A percentile compares a stretch with the other conserved stretches of the same genome.
These are phyloP conservation scores for Hypoxylon lenormandii DNA, from an alignment of 495 filamentous ascomycete species.

Conservation along the genomic window DNA sequence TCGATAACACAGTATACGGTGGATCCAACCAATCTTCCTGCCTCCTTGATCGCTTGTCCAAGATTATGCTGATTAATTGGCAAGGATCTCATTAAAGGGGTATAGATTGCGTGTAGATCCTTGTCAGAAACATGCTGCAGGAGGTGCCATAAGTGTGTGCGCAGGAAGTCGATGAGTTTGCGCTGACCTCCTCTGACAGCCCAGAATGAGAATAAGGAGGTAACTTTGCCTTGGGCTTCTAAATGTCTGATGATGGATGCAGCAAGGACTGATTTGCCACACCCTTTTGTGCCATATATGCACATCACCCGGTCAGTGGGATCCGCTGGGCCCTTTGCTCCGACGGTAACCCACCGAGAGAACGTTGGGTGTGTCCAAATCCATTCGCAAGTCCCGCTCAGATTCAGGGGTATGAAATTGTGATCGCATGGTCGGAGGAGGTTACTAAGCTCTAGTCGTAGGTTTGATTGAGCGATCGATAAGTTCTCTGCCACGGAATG, in stretches of 20 bases:
- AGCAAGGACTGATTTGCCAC: slow-evolving; percentile 22
- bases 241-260: slow-evolving; percentile 5
- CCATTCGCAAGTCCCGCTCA: slow-evolving; percentile 24
- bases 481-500: slow-evolving; percentile 1
- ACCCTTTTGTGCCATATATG: slow-evolving; percentile 23
- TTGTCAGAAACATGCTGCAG: slow-evolving; percentile 2
- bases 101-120: not conserved
- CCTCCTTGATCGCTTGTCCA: not conserved
- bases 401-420: slow-evolving; percentile 16
- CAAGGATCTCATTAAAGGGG: not conserved
- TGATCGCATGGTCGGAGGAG: slow-evolving; percentile 4
- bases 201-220: slow-evolving; percentile 14
- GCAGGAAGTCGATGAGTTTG: slow-evolving; percentile 9
- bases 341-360: slow-evolving; percentile 1
- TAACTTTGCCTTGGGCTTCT: slow-evolving; percentile 3
- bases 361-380: slow-evolving; percentile 16
- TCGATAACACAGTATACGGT: slow-evolving; percentile 9
- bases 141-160: slow-evolving; percentile 19
- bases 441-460: slow-evolving; percentile 3
- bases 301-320: slow-evolving; percentile 8
- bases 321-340: not conserved
- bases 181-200: slow-evolving; percentile 13
- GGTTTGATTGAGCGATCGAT: not conserved
- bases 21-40: not conserved
- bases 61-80: not conserved